phyloP scores from a whole-genome alignment of 176 grass and related monocot genomes.

The Olyra latifolia region DNA sequence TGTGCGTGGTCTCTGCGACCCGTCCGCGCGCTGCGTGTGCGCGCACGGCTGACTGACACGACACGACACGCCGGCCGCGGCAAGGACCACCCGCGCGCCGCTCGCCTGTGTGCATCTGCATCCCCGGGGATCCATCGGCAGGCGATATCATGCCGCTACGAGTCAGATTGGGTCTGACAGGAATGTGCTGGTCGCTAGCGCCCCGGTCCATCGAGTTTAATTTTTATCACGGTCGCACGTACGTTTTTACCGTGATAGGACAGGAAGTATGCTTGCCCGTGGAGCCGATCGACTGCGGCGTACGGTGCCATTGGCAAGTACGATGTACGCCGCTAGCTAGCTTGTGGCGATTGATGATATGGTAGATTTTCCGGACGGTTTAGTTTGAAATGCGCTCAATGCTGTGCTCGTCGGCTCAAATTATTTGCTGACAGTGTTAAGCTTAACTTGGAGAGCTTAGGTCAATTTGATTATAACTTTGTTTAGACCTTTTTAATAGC shows the following conservation, averaged over 20 bases:
- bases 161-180: constrained; percentile 16
- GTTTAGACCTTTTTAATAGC: too few relatives aligned
- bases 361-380: background rate
- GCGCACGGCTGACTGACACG: background rate
- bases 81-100: constrained; percentile 4
- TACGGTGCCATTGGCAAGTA: constrained; percentile 6
- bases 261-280: background rate
- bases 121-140: background rate
- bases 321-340: background rate
- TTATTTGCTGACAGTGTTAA: too few relatives aligned
- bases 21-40: background rate
- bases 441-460: too few relatives aligned
- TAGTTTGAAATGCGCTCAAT: background rate
- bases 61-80: background rate
- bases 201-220: background rate
- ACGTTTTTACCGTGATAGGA: constrained; percentile 2
- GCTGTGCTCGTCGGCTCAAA: too few relatives aligned
- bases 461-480: too few relatives aligned
- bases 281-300: background rate
- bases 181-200: background rate
- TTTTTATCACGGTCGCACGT: constrained; percentile 20
- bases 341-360: background rate
- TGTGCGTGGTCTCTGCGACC: background rate
- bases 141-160: constrained; percentile 3
- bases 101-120: background rate